These are phyloP conservation scores for Backusella macrospora DNA, from an alignment of 192 early-diverging fungal genomes.

Conservation along the genomic window DNA sequence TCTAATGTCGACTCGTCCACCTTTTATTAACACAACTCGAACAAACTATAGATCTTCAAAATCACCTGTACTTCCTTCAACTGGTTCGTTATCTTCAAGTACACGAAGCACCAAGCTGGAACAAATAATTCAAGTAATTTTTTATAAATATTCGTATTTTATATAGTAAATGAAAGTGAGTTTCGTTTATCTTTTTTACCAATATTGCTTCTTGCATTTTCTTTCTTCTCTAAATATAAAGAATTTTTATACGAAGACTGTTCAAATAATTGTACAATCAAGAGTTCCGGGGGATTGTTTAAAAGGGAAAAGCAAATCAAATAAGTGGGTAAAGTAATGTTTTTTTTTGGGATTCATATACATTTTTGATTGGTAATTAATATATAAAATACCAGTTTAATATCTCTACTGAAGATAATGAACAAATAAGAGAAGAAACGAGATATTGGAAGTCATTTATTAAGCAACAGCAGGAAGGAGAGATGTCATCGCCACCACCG, in stretches of 20 bases:
- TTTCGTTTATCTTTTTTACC: neutral
- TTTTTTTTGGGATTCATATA: neutral
- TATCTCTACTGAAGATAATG: slow-evolving; percentile 76
- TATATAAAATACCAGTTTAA: slow-evolving; percentile 68
- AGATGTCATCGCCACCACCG: slow-evolving; percentile 60
- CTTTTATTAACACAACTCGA: slow-evolving; percentile 1
- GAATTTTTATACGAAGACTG: slow-evolving; percentile 80
- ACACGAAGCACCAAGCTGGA: slow-evolving; percentile 52
- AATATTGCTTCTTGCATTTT: neutral
- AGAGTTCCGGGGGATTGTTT: slow-evolving; percentile 44
- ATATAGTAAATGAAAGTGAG: neutral
- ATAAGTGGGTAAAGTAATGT: slow-evolving; percentile 63
- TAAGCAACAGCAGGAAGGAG: slow-evolving; percentile 34
- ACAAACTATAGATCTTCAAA: slow-evolving; percentile 2
- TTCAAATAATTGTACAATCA: slow-evolving; percentile 72
- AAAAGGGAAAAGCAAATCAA: slow-evolving; percentile 48
- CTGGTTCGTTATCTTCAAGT: slow-evolving; percentile 23
- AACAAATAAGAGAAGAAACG: slow-evolving; percentile 73
- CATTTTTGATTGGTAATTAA: neutral
- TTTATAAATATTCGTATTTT: neutral
- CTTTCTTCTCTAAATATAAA: slow-evolving; percentile 26
- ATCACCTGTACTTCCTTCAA: neutral
- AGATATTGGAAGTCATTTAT: slow-evolving; percentile 76
- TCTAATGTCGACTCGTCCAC: slow-evolving; percentile 16
- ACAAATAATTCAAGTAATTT: slow-evolving; percentile 57